Evolutionary conservation across 768 basidiomycete genomes (phyloP), one percentile per base, ranked within the genome.

Genomic region (Sporobolomyces roseus): DNA sequence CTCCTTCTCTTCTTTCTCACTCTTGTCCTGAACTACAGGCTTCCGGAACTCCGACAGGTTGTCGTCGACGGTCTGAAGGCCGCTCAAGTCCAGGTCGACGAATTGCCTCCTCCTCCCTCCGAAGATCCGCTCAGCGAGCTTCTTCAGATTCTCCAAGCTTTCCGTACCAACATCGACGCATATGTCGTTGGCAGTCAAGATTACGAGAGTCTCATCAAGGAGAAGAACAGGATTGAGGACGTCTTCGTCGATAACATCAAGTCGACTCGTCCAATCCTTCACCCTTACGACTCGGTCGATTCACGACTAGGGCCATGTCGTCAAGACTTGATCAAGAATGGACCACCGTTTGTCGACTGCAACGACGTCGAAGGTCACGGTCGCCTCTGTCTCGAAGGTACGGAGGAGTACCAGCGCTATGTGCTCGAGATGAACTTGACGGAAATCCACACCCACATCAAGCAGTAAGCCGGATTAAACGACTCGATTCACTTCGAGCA

Each of bases 71-170:
- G 53, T 3, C 36, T 50, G 48, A 10, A 23, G 3, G 13, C 25
- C 6, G 54, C 70, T 2, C 9, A 27, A 23, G 29, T 19, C n/a
- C 0, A 6, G 10, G 12, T 72, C 38, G 21, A 35, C 3, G 25
- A 27, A 1, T 46, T 71, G 4, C 69, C 72, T 4, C 32, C 51
- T 3, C 43, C 66, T 16, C 74, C 72, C 21, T 72, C 72, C 3
- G 35, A 63, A 19, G 70, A 76, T n/a, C 72, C 74, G 2, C 13
- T 45, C 27, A 27, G 54, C 48, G 72, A 75, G 55, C 65, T 74
- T 38, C 36, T 70, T 23, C 30, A 27, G 1, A 63, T 73, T 10
- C 29, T 73, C 49, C 36, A 30, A 8, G 0, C 36, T 4, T 65
- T 74, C 48, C n/a, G 30, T 8, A 23, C 32, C 38, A 49, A 65